These are phyloP conservation scores for Pyrenopolyporus hunteri DNA, from an alignment of 495 filamentous ascomycete genomes.

Conservation along the genomic window DNA sequence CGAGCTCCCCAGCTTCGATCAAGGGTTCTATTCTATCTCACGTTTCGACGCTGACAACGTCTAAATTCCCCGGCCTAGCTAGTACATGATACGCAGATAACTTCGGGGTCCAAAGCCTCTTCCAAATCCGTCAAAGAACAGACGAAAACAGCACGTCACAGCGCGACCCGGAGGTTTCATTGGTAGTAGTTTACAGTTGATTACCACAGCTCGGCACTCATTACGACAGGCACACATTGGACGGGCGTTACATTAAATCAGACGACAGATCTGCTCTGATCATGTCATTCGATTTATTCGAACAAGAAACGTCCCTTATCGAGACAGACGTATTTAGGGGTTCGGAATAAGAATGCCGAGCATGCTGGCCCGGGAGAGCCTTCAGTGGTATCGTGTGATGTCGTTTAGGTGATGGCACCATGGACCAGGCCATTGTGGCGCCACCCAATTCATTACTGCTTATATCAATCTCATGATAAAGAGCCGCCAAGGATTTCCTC, in stretches of 20 bases:
- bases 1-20: not conserved
- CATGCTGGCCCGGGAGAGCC: constrained; percentile 9
- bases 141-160: not conserved
- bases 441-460: constrained; percentile 16
- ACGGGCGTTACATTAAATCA: constrained; percentile 24
- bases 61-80: not conserved
- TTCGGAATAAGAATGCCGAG: constrained; percentile 24
- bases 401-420: constrained; percentile 30
- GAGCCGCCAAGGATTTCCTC: constrained; percentile 28
- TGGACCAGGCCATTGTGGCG: constrained; percentile 25
- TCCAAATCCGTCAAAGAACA: not conserved
- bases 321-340: constrained; percentile 8
- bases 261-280: constrained; percentile 29
- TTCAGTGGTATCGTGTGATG: constrained; percentile 22
- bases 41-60: not conserved
- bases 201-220: constrained; percentile 12
- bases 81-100: constrained; percentile 5
- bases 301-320: constrained; percentile 25
- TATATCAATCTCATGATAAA: constrained; percentile 29
- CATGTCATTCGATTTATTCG: constrained; percentile 28
- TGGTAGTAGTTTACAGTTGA: not conserved
- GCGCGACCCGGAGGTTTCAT: not conserved
- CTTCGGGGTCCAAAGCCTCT: constrained; percentile 16
- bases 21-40: not conserved
- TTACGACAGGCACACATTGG: constrained; percentile 14